These are phyloP conservation scores for Alternaria hordeiaustralica DNA, from an alignment of 2,329 filamentous ascomycete species.

Conservation along the genomic window DNA sequence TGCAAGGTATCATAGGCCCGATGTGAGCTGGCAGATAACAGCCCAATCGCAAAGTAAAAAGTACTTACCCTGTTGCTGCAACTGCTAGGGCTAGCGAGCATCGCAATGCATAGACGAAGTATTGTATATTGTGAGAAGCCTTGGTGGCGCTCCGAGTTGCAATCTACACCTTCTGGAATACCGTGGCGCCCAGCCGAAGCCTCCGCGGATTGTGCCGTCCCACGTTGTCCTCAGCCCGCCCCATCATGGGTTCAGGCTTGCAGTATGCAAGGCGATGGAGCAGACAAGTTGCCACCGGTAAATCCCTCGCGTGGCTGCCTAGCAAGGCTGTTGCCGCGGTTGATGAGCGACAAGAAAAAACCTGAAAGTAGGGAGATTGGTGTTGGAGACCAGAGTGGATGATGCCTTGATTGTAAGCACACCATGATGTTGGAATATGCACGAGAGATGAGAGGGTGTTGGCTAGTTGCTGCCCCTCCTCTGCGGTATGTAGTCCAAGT, in stretches of 20 bases:
- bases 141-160: neutral
- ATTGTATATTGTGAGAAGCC: neutral
- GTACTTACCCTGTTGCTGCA: neutral
- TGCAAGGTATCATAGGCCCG: neutral
- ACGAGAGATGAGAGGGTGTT: neutral
- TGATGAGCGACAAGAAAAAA: neutral
- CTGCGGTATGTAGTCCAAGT: neutral
- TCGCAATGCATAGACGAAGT: neutral
- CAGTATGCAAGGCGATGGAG: neutral
- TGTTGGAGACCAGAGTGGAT: neutral
- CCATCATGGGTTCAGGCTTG: neutral
- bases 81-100: neutral
- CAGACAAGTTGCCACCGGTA: neutral
- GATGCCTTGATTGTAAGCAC: neutral
- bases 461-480: neutral
- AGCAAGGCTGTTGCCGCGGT: neutral
- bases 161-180: neutral
- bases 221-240: neutral
- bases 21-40: neutral
- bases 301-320: neutral
- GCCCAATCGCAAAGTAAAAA: neutral
- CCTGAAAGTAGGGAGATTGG: neutral
- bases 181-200: neutral
- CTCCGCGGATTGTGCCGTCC: neutral
- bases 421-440: neutral